phyloP scores from a whole-genome alignment of 495 filamentous ascomycete species.

The Chlorociboria aeruginascens region DNA sequence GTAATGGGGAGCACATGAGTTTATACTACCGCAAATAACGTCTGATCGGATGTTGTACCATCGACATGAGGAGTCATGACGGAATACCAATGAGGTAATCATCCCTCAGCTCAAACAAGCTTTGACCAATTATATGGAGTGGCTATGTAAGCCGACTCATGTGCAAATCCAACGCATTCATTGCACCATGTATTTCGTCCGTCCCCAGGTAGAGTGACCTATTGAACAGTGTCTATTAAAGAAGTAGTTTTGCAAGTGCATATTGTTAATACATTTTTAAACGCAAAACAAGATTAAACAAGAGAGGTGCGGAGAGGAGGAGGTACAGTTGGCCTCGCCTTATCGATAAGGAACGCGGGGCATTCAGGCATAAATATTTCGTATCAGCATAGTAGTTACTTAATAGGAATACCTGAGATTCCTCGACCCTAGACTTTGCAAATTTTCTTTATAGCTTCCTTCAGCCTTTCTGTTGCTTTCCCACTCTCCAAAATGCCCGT shows the following conservation, averaged over 20 bases:
- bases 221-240: background rate
- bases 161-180: background rate
- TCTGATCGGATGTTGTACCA: no score
- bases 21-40: no score
- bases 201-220: background rate
- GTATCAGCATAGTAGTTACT: no score
- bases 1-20: no score
- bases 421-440: background rate
- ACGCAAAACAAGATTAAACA: background rate
- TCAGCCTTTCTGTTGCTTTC: background rate
- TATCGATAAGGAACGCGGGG: background rate
- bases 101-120: background rate
- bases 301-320: background rate
- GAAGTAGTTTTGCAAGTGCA: background rate
- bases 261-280: background rate
- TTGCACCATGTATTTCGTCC: background rate
- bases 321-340: background rate
- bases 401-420: no score
- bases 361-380: background rate
- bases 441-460: background rate
- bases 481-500: conserved; percentile 11
- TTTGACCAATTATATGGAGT: background rate
- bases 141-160: background rate
- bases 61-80: background rate
- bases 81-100: no score